These are phyloP conservation scores for Zygosaccharomyces bisporus DNA, from an alignment of 805 yeast genomes.

Conservation along the genomic window DNA sequence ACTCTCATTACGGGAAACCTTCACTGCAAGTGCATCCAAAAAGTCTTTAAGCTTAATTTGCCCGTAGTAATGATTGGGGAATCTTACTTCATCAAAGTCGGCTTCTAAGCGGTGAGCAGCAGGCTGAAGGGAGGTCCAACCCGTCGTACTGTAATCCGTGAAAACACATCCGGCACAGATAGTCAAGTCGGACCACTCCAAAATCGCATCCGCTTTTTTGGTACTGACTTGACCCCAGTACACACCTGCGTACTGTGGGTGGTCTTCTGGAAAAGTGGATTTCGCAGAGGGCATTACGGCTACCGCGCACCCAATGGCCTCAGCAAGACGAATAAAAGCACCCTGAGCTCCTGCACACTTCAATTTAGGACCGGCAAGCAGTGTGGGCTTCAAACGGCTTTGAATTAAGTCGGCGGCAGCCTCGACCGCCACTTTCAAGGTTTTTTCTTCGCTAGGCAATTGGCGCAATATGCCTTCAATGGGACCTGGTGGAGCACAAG, in stretches of 20 bases:
- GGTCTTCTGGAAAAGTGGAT: slow-evolving; percentile 1
- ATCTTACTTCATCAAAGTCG: neutral
- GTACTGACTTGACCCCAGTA: slow-evolving; percentile 6
- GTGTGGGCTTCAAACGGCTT: neutral
- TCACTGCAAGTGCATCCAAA: slow-evolving; percentile 1
- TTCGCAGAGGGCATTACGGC: slow-evolving; percentile 3
- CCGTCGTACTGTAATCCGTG: slow-evolving; percentile 4
- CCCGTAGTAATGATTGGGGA: slow-evolving; percentile 3
- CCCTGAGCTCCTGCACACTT: slow-evolving; percentile 2
- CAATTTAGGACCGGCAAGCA: slow-evolving; percentile 5
- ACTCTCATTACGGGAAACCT: slow-evolving; percentile 2
- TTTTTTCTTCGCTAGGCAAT: neutral
- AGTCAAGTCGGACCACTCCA: slow-evolving; percentile 3
- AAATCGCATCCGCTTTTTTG: neutral
- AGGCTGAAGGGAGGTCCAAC: slow-evolving; percentile 4
- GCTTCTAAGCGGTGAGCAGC: slow-evolving; percentile 2
- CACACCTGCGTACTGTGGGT: slow-evolving; percentile 3
- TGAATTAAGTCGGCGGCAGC: neutral
- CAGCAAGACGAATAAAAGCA: slow-evolving; percentile 2
- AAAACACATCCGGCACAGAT: slow-evolving; percentile 2
- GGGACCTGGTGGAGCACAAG: slow-evolving; percentile 5
- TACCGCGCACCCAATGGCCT: slow-evolving; percentile 3
- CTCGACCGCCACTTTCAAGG: neutral
- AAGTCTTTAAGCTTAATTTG: slow-evolving; percentile 3
- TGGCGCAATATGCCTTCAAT: slow-evolving; percentile 1